A percentile compares a stretch with the other conserved stretches of the same genome.
These are phyloP conservation scores for Syzygium oleosum DNA, from an alignment of 345 rosid species.

Conservation along the genomic window DNA sequence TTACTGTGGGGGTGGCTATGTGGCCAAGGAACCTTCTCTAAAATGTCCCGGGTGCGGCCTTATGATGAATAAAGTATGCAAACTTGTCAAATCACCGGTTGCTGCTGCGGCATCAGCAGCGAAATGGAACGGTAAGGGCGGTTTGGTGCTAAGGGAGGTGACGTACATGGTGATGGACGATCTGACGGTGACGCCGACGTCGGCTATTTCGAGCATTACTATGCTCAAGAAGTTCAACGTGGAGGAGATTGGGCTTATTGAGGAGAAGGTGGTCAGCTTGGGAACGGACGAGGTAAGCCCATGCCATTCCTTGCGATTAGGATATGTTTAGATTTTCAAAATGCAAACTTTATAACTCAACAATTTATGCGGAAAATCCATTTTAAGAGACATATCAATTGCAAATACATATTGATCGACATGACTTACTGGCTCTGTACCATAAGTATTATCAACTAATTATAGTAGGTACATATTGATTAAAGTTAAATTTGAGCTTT, in stretches of 20 bases:
- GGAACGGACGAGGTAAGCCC: conserved; percentile 1
- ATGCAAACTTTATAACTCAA: not conserved
- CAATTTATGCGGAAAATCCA: not conserved
- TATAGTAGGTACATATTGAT: not conserved
- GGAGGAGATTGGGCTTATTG: not conserved
- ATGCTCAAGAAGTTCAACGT: not conserved
- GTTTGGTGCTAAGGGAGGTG: not conserved
- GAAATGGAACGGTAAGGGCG: not conserved
- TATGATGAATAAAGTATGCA: not conserved
- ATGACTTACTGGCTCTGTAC: not conserved
- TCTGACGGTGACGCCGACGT: conserved; percentile 1
- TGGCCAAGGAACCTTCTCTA: not conserved
- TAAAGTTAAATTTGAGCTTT: not conserved
- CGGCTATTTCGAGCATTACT: not conserved
- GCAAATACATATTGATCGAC: not conserved
- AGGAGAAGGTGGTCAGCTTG: not conserved
- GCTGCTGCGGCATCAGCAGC: not conserved
- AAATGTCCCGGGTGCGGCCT: not conserved
- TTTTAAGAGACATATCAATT: not conserved
- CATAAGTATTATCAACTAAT: not conserved
- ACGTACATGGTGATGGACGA: conserved; percentile 9
- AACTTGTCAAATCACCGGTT: not conserved
- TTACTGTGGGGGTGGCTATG: not conserved
- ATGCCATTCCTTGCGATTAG: not conserved
- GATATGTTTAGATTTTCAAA: not conserved